Evolutionary conservation across 768 basidiomycete species (phyloP), one percentile per base, ranked within the genome.

Genomic region (Leccinellum rugosiceps): DNA sequence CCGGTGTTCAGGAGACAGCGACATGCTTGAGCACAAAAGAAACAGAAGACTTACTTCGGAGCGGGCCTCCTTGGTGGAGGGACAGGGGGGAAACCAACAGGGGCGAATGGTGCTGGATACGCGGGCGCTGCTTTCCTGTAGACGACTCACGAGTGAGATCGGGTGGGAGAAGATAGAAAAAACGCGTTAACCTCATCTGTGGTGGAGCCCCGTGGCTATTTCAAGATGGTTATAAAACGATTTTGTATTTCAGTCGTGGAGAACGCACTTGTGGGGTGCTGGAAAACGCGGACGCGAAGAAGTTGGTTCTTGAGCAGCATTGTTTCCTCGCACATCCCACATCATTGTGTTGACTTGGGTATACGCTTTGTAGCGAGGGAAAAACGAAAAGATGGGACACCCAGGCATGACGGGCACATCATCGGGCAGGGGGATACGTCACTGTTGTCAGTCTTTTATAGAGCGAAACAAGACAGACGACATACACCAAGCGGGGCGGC

Each of bases 361-460:
- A 25, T 74, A 74, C 45, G 71, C 58, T 45, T 64, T 74, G 5
- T 72, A 70, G 61, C 68, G 72, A 11, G 71, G 72, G 47, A 72
- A 74, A 52, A 56, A 68, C 3, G 69, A 63, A 30, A 74, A 55
- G 45, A 65, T 15, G 19, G 72, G 68, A 57, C 71, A 72, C 58
- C 71, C 60, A 53, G 72, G 58, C 71, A 72, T 72, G 59, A 34
- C 32, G 60, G 38, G 50, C 58, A 57, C 52, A 53, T 53, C 56
- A 50, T 56, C 26, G 52, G 52, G 60, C 56, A 11, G 46, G 43
- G 59, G 19, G 47, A 48, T 25, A 19, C 21, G 10, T 48, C 57
- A 23, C 11, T 25, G 54, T 49, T 1, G 41, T 30, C 35, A 46
- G 31, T 23, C 52, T 62, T 73, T 68, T 72, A 74, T 74, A 70